Percentiles rank a stretch among this genome's conserved stretches.
Evolutionary conservation across 768 basidiomycete genomes (phyloP).

Genomic region (Phylloporus rhodoxanthus): DNA sequence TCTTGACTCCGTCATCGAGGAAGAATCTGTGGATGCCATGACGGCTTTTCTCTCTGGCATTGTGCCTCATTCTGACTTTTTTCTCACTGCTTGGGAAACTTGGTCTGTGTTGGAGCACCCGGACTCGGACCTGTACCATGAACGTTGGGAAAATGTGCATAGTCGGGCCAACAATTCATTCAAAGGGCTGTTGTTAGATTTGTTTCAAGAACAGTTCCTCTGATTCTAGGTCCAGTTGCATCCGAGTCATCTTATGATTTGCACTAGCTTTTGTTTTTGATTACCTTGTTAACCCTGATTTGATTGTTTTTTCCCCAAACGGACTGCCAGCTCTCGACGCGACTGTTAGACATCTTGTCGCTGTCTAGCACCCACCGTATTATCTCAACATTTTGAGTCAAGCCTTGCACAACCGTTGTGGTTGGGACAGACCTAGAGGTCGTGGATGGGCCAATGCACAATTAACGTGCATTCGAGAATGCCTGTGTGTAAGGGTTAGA

Average conservation of each 20-base stretch:
- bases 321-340: no score
- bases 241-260: neutral
- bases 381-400: no score
- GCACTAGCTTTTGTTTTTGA: neutral
- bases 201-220: neutral
- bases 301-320: no score
- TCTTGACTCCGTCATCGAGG: conserved; percentile 3
- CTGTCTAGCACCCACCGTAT: no score
- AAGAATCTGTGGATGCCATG: neutral
- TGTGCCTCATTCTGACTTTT: neutral
- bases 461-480: no score
- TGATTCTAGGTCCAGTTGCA: no score
- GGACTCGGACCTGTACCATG: neutral
- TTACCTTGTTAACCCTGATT: no score
- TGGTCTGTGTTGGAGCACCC: neutral
- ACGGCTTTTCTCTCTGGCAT: conserved; percentile 2
- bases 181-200: neutral
- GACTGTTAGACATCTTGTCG: no score
- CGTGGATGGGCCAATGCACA: no score
- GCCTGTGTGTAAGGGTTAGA: neutral
- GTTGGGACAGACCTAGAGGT: no score
- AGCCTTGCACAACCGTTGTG: no score
- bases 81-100: neutral
- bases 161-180: neutral
- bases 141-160: neutral